These are phyloP conservation scores for Rhizopus arrhizus DNA, from an alignment of 371 early-diverging fungal genomes.

Conservation along the genomic window DNA sequence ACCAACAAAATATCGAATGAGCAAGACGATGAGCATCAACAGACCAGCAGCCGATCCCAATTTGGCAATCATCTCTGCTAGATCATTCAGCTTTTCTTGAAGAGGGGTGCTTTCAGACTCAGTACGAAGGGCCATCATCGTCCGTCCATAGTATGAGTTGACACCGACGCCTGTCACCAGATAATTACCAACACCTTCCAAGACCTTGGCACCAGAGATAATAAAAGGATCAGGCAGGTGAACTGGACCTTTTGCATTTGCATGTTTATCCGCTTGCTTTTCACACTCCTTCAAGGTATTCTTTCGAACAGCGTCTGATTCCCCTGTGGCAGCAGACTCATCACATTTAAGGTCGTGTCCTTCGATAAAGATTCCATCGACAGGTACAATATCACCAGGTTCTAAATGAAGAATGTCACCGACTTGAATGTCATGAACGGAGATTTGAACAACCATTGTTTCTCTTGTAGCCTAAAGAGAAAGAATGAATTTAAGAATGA, in stretches of 20 bases:
- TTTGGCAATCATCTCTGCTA: constrained; percentile 71
- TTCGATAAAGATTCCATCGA: constrained; percentile 81
- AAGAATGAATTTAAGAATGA: background rate
- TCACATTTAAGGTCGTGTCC: constrained; percentile 85
- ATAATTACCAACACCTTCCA: constrained; percentile 73
- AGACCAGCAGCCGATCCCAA: constrained; percentile 65
- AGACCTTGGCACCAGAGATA: constrained; percentile 70
- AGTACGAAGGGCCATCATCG: constrained; percentile 70
- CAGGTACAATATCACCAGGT: constrained; percentile 89
- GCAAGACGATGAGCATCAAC: constrained; percentile 61
- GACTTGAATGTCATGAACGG: constrained; percentile 80
- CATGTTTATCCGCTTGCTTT: constrained; percentile 2
- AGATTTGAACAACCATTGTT: constrained; percentile 71
- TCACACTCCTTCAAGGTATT: constrained; percentile 28
- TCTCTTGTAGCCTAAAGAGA: constrained; percentile 65
- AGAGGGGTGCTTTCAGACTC: constrained; percentile 66
- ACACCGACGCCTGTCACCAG: constrained; percentile 69
- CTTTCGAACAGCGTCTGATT: constrained; percentile 76
- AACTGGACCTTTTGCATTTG: background rate
- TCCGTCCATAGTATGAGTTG: constrained; percentile 73
- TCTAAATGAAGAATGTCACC: constrained; percentile 89
- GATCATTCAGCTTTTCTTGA: constrained; percentile 62
- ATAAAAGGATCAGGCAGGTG: constrained; percentile 63
- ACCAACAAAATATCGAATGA: constrained; percentile 59
- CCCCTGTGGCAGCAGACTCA: constrained; percentile 90